Evolutionary conservation across 1,284 basidiomycete genomes (phyloP), one percentile per base, ranked within the genome.

Genomic region (Heterobasidion occidentale): DNA sequence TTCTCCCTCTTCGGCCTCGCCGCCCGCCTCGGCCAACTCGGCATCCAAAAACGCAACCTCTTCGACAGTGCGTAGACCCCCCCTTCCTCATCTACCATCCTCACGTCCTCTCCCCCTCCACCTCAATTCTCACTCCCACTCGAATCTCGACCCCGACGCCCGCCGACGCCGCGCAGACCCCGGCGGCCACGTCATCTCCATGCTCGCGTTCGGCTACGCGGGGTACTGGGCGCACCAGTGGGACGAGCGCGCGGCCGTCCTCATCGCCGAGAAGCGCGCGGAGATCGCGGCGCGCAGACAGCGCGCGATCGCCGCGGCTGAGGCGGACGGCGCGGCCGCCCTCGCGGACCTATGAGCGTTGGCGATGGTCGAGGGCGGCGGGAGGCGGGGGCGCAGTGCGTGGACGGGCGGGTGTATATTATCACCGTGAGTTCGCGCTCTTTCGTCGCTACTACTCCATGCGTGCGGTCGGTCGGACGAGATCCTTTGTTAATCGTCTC

Each of bases 1-100:
- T 91, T 90, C 73, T 86, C 88, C 17, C 71, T 80, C 57, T 87
- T 92, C 65, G 91, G 91, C 35, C 82, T 93, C 56, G 83, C 84
- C 17, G 83, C 84, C 14, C 79, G 91, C 60, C 75, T 90, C 59
- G 89, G 89, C 63, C 91, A 93, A 71, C 83, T 93, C 20, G 86
- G 86, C 53, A 85, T 94, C 63, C 88, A 91, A 68, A 80, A 75
- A 63, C 76, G 84, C 63, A 81, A 82, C 64, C 74, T 88, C 51
- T 75, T 84, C 66, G 76, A 80, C 51, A 88, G 88, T 90, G 66
- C 65, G 88, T 80, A 17, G 27, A 27, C 27, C 6, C 27, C 27
- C 27, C 27, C 4, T 6, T 27, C 27, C 27, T 6, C 27, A 4
- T 27, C 27, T 4, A 27, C 27, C 27, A 27, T 27, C 27, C 27